A percentile compares a stretch with the other conserved stretches of the same genome.
Conservation (phyloP, 164 flowering plant species). For the Nelumbo lutea region DNA sequence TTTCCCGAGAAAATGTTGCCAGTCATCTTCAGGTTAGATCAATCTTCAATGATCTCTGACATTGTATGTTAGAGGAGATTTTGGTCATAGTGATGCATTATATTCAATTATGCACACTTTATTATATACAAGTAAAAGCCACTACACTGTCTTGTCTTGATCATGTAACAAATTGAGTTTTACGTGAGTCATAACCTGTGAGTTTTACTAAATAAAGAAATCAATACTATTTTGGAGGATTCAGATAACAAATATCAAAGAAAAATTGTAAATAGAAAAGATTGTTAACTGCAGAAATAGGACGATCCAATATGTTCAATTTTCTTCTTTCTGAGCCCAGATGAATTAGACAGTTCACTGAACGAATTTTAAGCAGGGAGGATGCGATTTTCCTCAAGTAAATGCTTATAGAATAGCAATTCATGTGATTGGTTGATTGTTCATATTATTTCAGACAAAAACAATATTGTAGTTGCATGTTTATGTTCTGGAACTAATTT, state of each 20-base stretch:
- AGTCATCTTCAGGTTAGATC: constrained; percentile 42
- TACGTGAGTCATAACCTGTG: not conserved
- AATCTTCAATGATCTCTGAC: not conserved
- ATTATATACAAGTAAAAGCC: not conserved
- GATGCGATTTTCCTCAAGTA: not conserved
- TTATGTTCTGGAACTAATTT: constrained; percentile 1
- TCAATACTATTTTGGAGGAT: not conserved
- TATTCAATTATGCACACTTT: too few species aligned
- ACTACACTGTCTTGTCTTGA: not conserved
- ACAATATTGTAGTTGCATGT: not conserved
- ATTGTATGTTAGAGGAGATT: not conserved
- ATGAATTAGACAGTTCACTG: not conserved
- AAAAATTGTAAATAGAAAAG: too few species aligned
- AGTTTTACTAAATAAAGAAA: not conserved
- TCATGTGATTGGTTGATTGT: not conserved
- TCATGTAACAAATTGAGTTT: not conserved
- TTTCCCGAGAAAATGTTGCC: constrained; percentile 33
- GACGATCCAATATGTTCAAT: not conserved
- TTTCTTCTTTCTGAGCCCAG: not conserved
- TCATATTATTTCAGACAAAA: not conserved
- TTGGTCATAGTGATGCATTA: not conserved
- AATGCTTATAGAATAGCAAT: not conserved
- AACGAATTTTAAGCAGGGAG: not conserved
- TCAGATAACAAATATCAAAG: too few species aligned
- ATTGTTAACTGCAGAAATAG: too few species aligned